A percentile compares a stretch with the other conserved stretches of the same genome.
These are phyloP conservation scores for Ophiocordyceps australis DNA, from an alignment of 2,329 filamentous ascomycete genomes.

Conservation along the genomic window DNA sequence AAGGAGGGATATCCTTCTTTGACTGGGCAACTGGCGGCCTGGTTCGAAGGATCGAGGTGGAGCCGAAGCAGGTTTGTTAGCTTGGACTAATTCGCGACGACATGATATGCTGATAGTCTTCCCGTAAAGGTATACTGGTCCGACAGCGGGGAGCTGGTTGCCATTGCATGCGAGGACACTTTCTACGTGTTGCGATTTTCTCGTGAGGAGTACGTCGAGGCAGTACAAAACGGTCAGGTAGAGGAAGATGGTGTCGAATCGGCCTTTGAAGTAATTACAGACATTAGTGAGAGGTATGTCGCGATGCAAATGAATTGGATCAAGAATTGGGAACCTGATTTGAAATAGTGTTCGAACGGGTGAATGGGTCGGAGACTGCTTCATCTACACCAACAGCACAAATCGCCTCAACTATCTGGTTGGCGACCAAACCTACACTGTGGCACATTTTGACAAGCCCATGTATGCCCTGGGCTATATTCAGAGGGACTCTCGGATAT, in stretches of 20 bases:
- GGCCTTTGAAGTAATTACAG: conserved; percentile 90
- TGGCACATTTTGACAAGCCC: conserved; percentile 88
- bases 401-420: conserved; percentile 97
- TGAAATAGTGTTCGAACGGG: conserved; percentile 62
- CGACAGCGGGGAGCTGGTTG: conserved; percentile 83
- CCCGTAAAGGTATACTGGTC: conserved; percentile 85
- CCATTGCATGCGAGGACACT: conserved; percentile 83
- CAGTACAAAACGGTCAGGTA: conserved; percentile 61
- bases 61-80: conserved; percentile 29
- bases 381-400: conserved; percentile 95
- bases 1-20: conserved; percentile 88
- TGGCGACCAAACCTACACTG: conserved; percentile 92
- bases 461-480: conserved; percentile 95
- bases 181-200: conserved; percentile 92
- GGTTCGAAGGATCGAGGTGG: conserved; percentile 78
- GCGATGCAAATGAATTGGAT: no score
- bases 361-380: conserved; percentile 96
- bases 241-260: conserved; percentile 88
- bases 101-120: conserved; percentile 2
- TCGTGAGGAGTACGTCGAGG: conserved; percentile 71
- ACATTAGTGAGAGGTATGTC: conserved; percentile 70
- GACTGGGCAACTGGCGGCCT: conserved; percentile 86
- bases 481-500: conserved; percentile 84
- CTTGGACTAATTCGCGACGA: not conserved
- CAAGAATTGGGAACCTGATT: no score